These are phyloP conservation scores for Penicillium sp. DNA, from an alignment of 2,329 filamentous ascomycete genomes.

Conservation along the genomic window DNA sequence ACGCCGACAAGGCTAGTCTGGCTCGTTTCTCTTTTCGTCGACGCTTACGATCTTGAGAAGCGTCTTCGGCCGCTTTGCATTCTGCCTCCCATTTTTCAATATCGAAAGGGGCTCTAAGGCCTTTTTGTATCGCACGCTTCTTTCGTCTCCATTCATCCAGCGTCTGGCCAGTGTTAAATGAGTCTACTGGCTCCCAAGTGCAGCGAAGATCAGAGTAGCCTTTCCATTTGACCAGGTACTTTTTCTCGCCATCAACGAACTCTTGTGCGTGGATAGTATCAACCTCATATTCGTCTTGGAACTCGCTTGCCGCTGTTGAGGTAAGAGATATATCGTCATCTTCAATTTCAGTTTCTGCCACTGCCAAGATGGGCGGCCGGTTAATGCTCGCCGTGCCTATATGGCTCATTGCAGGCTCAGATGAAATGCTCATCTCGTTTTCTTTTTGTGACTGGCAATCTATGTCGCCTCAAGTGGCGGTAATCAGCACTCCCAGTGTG, in stretches of 20 bases:
- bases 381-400: neutral
- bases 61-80: constrained; percentile 19
- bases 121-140: constrained; percentile 27
- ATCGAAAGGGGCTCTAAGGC: constrained; percentile 30
- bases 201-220: constrained; percentile 55
- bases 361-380: neutral
- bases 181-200: constrained; percentile 51
- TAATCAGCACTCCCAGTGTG: neutral
- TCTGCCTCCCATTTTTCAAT: constrained; percentile 27
- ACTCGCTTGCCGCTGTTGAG: constrained; percentile 47
- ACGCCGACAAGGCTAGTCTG: constrained; percentile 18
- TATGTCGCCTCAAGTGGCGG: neutral
- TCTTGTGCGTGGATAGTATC: constrained; percentile 15
- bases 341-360: constrained; percentile 25
- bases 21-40: constrained; percentile 27
- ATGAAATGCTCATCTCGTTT: neutral
- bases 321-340: constrained; percentile 55
- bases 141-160: constrained; percentile 40
- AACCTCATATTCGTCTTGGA: constrained; percentile 51
- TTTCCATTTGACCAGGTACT: constrained; percentile 63
- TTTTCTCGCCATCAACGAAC: constrained; percentile 24
- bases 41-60: constrained; percentile 22
- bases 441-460: neutral
- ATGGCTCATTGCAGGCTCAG: neutral
- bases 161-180: constrained; percentile 36